Evolutionary conservation across 1,284 basidiomycete species (phyloP).

Genomic region (Heterobasidion occidentale): DNA sequence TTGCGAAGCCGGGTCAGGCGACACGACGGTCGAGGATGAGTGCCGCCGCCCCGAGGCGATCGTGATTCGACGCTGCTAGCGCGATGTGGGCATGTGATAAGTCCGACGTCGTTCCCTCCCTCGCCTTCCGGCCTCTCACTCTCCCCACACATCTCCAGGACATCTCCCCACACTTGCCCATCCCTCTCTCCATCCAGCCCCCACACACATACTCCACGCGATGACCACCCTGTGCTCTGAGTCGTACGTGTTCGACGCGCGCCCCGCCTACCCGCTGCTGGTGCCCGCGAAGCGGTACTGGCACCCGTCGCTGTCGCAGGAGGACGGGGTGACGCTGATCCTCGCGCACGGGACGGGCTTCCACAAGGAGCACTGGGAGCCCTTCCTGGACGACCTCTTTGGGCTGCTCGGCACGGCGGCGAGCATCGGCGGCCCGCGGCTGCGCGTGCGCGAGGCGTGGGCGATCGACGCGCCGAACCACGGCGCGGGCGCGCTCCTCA

Average conservation of each 20-base stretch:
- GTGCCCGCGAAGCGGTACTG: slow-evolving; percentile 42
- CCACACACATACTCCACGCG: too few relatives aligned
- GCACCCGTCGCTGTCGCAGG: slow-evolving; percentile 19
- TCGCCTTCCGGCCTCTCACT: too few relatives aligned
- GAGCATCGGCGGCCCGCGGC: background rate
- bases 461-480: slow-evolving; percentile 47
- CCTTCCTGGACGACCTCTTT: slow-evolving; percentile 40
- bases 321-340: slow-evolving; percentile 37
- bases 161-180: too few relatives aligned
- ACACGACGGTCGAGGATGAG: too few relatives aligned
- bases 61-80: too few relatives aligned
- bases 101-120: too few relatives aligned
- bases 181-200: too few relatives aligned
- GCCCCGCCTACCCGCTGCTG: slow-evolving; percentile 39
- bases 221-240: too few relatives aligned
- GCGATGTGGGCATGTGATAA: too few relatives aligned
- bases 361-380: slow-evolving; percentile 52
- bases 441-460: slow-evolving; percentile 43
- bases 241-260: slow-evolving; percentile 32
- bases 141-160: too few relatives aligned
- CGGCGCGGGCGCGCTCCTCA: slow-evolving; percentile 42
- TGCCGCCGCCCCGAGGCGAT: too few relatives aligned
- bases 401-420: slow-evolving; percentile 14
- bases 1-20: too few relatives aligned
- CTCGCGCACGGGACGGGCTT: slow-evolving; percentile 46